Evolutionary conservation across 768 basidiomycete species (phyloP).

Genomic region (Coprinellus micaceus): DNA sequence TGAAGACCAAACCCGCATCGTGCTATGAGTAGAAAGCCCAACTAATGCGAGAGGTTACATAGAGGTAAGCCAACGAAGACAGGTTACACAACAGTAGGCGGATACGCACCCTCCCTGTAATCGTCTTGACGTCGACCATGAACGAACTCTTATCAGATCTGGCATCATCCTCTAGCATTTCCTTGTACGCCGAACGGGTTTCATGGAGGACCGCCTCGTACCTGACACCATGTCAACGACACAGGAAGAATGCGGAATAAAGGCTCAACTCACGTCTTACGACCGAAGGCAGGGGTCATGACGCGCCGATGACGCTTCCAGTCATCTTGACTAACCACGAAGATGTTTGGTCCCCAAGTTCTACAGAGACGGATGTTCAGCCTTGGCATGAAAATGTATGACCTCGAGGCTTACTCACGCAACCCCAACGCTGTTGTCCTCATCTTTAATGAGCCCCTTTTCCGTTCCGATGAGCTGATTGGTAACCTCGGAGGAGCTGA

Average conservation of each 20-base stretch:
- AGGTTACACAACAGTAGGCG: no score
- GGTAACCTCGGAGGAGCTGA: not conserved
- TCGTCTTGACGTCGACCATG: not conserved
- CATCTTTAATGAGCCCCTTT: not conserved
- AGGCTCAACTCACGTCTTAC: not conserved
- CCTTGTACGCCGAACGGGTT: not conserved
- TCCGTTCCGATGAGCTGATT: not conserved
- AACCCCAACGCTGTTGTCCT: not conserved
- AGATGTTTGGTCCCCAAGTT: conserved; percentile 12
- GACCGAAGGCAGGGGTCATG: conserved; percentile 11
- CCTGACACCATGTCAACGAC: not conserved
- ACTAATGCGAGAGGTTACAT: no score
- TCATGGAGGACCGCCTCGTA: not conserved
- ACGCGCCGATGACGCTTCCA: conserved; percentile 13
- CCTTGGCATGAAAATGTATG: no score
- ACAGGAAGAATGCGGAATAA: not conserved
- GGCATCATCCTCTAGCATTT: not conserved
- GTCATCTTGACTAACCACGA: conserved; percentile 2
- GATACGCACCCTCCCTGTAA: no score
- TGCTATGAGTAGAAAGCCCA: conserved; percentile 21
- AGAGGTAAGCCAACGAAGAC: no score
- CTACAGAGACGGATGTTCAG: not conserved
- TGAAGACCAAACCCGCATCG: conserved; percentile 24
- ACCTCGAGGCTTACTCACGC: not conserved
- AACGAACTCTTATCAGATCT: not conserved